Percentiles rank a stretch among this genome's conserved stretches.
phyloP scores from a whole-genome alignment of 306 rosid genomes.

The Gastrolobium villosum region DNA sequence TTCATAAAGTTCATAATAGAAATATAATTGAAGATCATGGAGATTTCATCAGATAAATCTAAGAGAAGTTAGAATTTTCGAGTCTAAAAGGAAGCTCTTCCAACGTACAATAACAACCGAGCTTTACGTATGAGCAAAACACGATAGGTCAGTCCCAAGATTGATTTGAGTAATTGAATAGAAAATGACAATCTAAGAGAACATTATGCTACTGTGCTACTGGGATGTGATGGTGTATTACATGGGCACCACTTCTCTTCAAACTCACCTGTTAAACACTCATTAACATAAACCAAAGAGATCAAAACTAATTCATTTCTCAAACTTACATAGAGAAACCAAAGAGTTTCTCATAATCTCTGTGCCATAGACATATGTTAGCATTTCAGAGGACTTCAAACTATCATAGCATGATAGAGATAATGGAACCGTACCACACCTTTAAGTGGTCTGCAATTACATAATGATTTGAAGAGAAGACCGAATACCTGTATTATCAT shows the following conservation, averaged over 20 bases:
- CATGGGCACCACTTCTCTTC: neutral
- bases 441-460: constrained; percentile 15
- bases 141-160: neutral
- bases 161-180: neutral
- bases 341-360: neutral
- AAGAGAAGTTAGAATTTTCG: neutral
- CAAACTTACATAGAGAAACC: neutral
- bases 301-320: constrained; percentile 9
- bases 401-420: neutral
- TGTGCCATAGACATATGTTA: constrained; percentile 2
- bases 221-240: neutral
- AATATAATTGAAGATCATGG: neutral
- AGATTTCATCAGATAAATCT: neutral
- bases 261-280: neutral
- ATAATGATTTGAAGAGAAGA: constrained; percentile 13
- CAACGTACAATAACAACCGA: constrained; percentile 4
- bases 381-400: neutral
- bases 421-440: neutral
- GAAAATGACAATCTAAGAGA: constrained; percentile 18
- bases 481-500: constrained; percentile 54
- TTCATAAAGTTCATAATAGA: neutral
- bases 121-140: neutral
- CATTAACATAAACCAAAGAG: constrained; percentile 7
- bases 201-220: neutral
- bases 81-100: neutral